Base-by-base conservation (phyloP, 257 asterid species). In the Nicotiana otophora region DNA sequence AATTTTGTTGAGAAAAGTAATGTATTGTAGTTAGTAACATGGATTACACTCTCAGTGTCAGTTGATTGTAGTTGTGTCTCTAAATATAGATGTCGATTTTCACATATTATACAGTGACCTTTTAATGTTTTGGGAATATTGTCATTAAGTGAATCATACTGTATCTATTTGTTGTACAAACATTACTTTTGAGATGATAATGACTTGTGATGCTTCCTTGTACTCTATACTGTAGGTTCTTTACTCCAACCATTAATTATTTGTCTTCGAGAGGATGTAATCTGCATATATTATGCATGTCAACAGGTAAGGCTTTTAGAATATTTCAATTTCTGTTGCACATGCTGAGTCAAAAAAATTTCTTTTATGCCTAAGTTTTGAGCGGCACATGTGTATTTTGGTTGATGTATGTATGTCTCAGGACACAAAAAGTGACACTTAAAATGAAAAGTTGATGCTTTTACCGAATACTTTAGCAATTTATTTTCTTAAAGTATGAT, bases 181-280 rank as follows among this genome's bases (percentile, higher is more conserved):
- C 61, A 74, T 74, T 11, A 0, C 15, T 26, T 6, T 74, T 51
- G 16, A 15, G 63, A 75, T 30, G 42, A 75, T 30, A 42, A 26
- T 75, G 63, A 51, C 63, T 75, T 75, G 30, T 51, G 46, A 15
- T 51, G 46, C 46, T 51, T 26, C 19, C 58, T 53, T 48, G 30
- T 15, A 75, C 63, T 51, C 5, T 33, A 74, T 26, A 51, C 63
- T 90, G 89, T 92, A 96, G 99, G 98, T 96, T 96, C 87, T 93
- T 96, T 83, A 84, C 97, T 83, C 98, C 98, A 7, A 91, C 93
- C 48, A 90, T 94, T 75, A 93, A 90, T 85, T 88, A 92, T 88
- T 81, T 93, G 83, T 83, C 86, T 80, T 87, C 93, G n/a, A 84
- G 86, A 88, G 90, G 90, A 70, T 93, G 91, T 88, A 90, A 91